A percentile compares a stretch with the other conserved stretches of the same genome.
phyloP scores from a whole-genome alignment of 768 basidiomycete genomes.

The Serpula lacrymans region DNA sequence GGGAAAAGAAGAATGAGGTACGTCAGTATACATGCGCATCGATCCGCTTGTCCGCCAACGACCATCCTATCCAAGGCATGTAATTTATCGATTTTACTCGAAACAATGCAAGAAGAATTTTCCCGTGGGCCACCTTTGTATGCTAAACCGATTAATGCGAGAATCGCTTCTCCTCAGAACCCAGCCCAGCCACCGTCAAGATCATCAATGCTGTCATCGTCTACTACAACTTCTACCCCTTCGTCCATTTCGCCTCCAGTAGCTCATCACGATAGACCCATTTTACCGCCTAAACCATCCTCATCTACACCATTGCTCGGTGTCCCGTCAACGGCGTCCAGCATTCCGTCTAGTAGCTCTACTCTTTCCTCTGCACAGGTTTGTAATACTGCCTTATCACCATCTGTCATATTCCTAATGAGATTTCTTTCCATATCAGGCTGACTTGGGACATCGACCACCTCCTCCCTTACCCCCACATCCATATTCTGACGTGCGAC shows the following conservation, averaged over 20 bases:
- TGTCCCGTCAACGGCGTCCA: slow-evolving; percentile 12
- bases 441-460: slow-evolving; percentile 29
- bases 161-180: slow-evolving; percentile 20
- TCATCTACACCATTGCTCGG: slow-evolving; percentile 9
- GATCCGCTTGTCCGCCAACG: slow-evolving; percentile 10
- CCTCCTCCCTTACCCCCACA: slow-evolving; percentile 32
- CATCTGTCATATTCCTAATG: slow-evolving; percentile 1
- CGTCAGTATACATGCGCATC: slow-evolving; percentile 20
- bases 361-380: slow-evolving; percentile 15
- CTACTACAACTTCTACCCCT: slow-evolving; percentile 11
- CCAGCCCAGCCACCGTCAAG: slow-evolving; percentile 17
- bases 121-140: slow-evolving; percentile 87
- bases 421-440: slow-evolving; percentile 16
- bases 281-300: slow-evolving; percentile 37
- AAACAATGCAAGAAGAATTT: slow-evolving; percentile 79
- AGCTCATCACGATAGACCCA: slow-evolving; percentile 29
- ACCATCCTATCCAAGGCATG: slow-evolving; percentile 56
- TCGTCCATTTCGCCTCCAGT: slow-evolving; percentile 17
- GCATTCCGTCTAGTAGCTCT: slow-evolving; percentile 3
- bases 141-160: slow-evolving; percentile 75
- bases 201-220: slow-evolving; percentile 11
- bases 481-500: slow-evolving; percentile 16
- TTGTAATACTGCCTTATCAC: slow-evolving; percentile 8
- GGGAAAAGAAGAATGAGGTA: slow-evolving; percentile 86
- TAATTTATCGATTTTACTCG: slow-evolving; percentile 66